Base-by-base conservation (phyloP, 176 grass and related monocot genomes). In the Themeda triandra region DNA sequence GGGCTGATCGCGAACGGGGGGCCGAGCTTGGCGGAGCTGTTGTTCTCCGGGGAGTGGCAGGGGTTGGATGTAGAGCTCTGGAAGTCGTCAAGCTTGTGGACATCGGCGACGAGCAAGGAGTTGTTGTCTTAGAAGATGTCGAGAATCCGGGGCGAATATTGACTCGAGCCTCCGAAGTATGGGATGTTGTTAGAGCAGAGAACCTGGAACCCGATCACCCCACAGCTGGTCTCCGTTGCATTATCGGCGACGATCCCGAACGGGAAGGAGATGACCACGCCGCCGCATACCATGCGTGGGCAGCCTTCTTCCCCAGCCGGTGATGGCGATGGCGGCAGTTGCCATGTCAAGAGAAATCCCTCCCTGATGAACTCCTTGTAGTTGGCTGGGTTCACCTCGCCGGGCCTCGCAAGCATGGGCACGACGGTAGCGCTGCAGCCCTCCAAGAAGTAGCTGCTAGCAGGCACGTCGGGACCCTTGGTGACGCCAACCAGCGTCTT, bases 331-430 rank as follows among this genome's bases (percentile, higher is more conserved):
- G 66, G 4, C 2, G 29, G 56, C 19, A 0, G n/a, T 46, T 46
- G 31, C 78, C 78, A 90, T 28, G 83, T 86, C 10, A 86, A 14
- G 32, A 82, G 78, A 73, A 86, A 86, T 0, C 88, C 88, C 0
- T 62, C 29, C 0, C 36, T 1, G n/a, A 83, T 31, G 33, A 86
- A 58, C 1, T 58, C 0, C 12, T 0, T 0, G n/a, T 86, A 83
- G 1, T 36, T 1, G 1, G 67, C 37, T 1, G 84, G 44, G 12
- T 60, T 59, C 66, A 1, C 36, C 7, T 54, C 2, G 4, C 36
- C 69, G 0, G 1, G 0, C 1, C 7, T 1, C 21, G 1, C 63
- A 0, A 19, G 31, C 19, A 82, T 31, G 10, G 51, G 51, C 51
- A 23, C 51, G 19, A 54, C 19, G 51, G 51, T 9, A 15, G 51